Evolutionary conservation across 768 basidiomycete genomes (phyloP), one percentile per base, ranked within the genome.

Genomic region (Pleurotus eryngii): DNA sequence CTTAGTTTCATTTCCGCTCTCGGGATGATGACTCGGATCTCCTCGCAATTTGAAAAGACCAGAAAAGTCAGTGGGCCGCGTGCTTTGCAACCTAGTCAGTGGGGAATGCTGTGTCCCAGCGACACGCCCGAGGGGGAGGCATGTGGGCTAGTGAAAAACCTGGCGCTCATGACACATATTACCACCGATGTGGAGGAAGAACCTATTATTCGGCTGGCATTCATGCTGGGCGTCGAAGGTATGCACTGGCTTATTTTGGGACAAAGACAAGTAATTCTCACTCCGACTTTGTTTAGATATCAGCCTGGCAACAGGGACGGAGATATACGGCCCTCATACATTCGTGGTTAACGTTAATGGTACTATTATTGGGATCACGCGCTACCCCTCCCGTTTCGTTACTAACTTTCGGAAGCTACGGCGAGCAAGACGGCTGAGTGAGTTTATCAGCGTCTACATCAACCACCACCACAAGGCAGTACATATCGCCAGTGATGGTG

Each of bases 61-160:
- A 79, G 97, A 58, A 99, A 99, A 71, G 97, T 99, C 59, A 96
- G 93, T 63, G 97, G 97, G 42, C 97, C 97, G 27, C 85, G 97
- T 65, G 95, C 96, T 18, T 72, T 99, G 59, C 97, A 99, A 68
- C 96, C 97, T 4, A 92, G 89, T 80, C 97, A 99, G 73, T 99
- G 97, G 97, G 97, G 97, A 38, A 92, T 99, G 77, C 77, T 98
- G 17, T 99, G 97, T 74, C 93, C 97, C 0, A 94, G 92, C 68
- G 97, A 99, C 72, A 99, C 97, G 0, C 97, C 97, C 0, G 97
- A 99, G 86, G 97, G 97, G 68, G 97, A 99, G 74, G 97, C 97
- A 15, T 99, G 97, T 68, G 97, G 97, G 22, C 76, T 99, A 58
- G 97, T 99, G 46, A 99, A 99, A 78, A 99, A 99, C 73, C 75